Base-by-base conservation (phyloP, 495 filamentous ascomycete species). In the Mytilinidion resinicola region DNA sequence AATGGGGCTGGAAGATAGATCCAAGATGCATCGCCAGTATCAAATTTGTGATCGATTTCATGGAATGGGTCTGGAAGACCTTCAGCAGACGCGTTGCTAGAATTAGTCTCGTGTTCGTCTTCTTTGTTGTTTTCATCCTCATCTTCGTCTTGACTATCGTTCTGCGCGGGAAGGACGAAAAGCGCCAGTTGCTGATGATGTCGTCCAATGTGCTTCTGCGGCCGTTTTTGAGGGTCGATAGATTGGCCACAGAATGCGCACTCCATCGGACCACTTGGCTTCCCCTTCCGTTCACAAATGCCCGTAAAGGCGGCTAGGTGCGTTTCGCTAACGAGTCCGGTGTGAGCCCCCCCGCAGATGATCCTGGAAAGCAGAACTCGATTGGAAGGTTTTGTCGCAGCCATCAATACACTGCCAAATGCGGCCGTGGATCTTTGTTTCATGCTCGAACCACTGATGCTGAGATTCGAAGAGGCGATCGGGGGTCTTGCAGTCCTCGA, bases 131-230 rank as follows among this genome's bases (percentile, higher is more conserved):
- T 19, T 34, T 49, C 51, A 34, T 60, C 57, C 7, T 54, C 3
- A 41, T 55, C 25, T 15, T 55, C 57, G 21, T 55, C 55, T 51
- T 54, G 37, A 30, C 25, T 6, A 30, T 30, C 25, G 6, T 30
- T 30, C 19, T 36, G 46, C 15, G 50, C 38, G 14, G 57, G 57
- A 15, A 60, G 25, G 0, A 51, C 57, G 25, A 60, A 60, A 9
- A 60, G 35, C 17, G 57, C 50, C 21, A 60, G 47, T 35, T 60
- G 52, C 21, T 61, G 52, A n/a, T 56, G 52, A 39, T 61, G 58
- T 37, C 56, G 55, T n/a, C 58, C 58, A 11, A 61, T n/a, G 52
- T 61, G 58, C 11, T 46, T 35, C 10, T 53, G 42, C 3, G 56
- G 51, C 21, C 55, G 58, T 10, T 25, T 44, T 0, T 44, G 35